These are phyloP conservation scores for Oryza glumipatula DNA, from an alignment of 176 grass and related monocot genomes.

Conservation along the genomic window DNA sequence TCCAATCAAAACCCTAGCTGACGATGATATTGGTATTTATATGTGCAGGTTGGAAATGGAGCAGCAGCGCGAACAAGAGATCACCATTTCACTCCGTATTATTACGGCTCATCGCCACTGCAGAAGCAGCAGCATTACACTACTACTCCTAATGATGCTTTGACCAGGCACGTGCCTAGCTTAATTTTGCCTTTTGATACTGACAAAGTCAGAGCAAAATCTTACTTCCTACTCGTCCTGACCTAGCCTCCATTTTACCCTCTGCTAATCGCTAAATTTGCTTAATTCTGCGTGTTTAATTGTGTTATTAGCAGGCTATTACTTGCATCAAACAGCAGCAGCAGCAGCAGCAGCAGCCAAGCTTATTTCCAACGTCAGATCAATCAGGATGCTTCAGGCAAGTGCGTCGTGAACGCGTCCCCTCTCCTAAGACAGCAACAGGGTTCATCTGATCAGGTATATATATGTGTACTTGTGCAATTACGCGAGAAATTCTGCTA, in stretches of 20 bases:
- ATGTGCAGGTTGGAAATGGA: constrained; percentile 43
- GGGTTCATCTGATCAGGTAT: neutral
- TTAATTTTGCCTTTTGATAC: neutral
- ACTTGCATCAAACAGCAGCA: neutral
- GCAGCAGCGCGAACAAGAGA: neutral
- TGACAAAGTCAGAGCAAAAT: neutral
- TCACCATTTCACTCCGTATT: constrained; percentile 8
- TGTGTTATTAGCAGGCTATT: constrained; percentile 21
- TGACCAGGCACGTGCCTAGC: constrained; percentile 27
- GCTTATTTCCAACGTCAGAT: neutral
- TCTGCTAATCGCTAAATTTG: neutral
- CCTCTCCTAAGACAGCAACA: neutral
- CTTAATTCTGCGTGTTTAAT: neutral
- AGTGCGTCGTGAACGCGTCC: neutral
- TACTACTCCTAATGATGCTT: neutral
- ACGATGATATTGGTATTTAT: neutral
- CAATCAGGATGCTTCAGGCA: neutral
- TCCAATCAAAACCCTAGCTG: neutral
- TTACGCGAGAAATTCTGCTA: neutral
- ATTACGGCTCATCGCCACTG: neutral
- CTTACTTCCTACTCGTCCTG: neutral
- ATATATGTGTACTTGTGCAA: no score
- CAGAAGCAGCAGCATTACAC: neutral
- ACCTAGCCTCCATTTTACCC: neutral
- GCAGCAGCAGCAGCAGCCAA: neutral